Evolutionary conservation across 768 basidiomycete genomes (phyloP).

Genomic region (Gymnopilus dilepis): DNA sequence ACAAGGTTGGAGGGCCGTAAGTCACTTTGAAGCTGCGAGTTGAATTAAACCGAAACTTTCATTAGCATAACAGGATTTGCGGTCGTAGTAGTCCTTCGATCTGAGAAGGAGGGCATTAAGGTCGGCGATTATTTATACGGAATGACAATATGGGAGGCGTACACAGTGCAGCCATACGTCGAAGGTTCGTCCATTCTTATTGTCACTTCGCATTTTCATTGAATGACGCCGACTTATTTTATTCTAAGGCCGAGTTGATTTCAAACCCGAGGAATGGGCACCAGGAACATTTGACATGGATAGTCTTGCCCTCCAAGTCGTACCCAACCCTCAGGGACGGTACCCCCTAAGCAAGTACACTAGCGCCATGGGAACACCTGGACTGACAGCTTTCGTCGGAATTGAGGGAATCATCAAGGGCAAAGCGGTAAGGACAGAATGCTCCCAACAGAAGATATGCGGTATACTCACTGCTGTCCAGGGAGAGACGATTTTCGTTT

Average conservation of each 20-base stretch:
- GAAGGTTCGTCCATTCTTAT: not conserved
- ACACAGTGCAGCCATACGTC: conserved; percentile 2
- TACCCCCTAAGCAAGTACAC: conserved; percentile 4
- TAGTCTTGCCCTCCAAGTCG: not conserved
- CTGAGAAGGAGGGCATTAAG: conserved; percentile 38
- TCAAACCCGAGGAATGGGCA: conserved; percentile 5
- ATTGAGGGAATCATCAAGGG: conserved; percentile 43
- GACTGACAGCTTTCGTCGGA: conserved; percentile 43
- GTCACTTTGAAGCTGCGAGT: conserved; percentile 9
- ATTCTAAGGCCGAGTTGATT: conserved; percentile 1
- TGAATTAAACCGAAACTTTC: not conserved
- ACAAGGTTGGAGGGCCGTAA: conserved; percentile 41
- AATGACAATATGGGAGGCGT: conserved; percentile 25
- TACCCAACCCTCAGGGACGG: conserved; percentile 36
- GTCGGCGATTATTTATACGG: conserved; percentile 49
- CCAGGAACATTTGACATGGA: conserved; percentile 12
- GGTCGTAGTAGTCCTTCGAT: conserved; percentile 49
- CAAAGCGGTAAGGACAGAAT: conserved; percentile 35
- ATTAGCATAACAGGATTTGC: conserved; percentile 39
- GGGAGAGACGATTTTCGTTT: conserved; percentile 48
- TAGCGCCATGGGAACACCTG: conserved; percentile 20
- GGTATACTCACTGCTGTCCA: conserved; percentile 13
- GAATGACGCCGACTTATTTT: not conserved
- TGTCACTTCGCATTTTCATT: too few relatives aligned
- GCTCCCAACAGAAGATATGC: too few relatives aligned